Evolutionary conservation across 305 asterid genomes (phyloP).

Genomic region (Fraxinus ornus): DNA sequence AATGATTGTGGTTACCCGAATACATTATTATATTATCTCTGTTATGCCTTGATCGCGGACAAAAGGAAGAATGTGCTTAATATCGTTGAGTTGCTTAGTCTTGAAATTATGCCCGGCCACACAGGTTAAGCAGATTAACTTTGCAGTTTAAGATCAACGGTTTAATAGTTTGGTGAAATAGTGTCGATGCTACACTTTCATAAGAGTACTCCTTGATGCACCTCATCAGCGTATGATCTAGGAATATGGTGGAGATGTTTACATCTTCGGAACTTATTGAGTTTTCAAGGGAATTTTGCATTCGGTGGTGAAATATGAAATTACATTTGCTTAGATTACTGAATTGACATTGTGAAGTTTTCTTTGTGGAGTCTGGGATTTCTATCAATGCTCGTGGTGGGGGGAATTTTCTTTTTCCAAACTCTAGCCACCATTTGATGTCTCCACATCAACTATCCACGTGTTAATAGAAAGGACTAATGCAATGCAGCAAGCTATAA

Average conservation of each 20-base stretch:
- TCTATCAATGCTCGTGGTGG: neutral
- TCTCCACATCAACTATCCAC: neutral
- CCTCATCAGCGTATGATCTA: neutral
- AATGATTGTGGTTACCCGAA: neutral
- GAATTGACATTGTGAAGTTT: neutral
- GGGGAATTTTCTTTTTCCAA: neutral
- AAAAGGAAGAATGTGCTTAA: neutral
- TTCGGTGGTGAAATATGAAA: neutral
- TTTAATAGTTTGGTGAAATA: neutral
- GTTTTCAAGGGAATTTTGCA: neutral
- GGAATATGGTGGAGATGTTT: neutral
- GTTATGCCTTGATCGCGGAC: neutral
- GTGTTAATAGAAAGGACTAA: neutral
- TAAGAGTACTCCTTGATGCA: neutral
- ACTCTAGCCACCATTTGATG: neutral
- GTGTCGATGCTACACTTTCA: neutral
- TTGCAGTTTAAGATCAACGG: neutral
- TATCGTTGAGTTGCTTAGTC: neutral
- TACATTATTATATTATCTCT: neutral
- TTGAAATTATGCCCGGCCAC: neutral
- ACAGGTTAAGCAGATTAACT: neutral
- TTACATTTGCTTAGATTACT: neutral
- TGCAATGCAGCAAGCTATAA: neutral
- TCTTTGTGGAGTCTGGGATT: neutral
- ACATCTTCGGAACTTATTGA: neutral